A percentile compares a stretch with the other conserved stretches of the same genome.
Conservation (phyloP, 2,329 filamentous ascomycete genomes). For the Fusarium lateritium region DNA sequence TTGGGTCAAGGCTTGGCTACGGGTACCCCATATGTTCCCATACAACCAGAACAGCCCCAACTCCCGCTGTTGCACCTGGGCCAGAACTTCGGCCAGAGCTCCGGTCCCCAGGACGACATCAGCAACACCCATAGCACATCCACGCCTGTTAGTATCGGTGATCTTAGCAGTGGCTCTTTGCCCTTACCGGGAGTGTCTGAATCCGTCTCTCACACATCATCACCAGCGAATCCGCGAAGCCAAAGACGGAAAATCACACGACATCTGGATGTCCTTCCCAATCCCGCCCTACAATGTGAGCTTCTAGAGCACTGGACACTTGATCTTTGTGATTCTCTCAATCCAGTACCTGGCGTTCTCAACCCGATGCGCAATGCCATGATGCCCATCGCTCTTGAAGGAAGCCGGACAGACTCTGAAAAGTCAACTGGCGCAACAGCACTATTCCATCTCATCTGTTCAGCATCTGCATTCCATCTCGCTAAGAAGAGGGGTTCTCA, state of each 20-base stretch:
- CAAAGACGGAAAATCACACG: constrained; percentile 9
- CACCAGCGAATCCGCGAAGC: not conserved
- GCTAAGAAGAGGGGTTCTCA: constrained; percentile 28
- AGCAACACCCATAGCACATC: not conserved
- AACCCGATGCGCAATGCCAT: constrained; percentile 44
- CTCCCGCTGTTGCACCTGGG: constrained; percentile 6
- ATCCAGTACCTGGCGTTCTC: constrained; percentile 40
- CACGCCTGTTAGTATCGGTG: constrained; percentile 7
- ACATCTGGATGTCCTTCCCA: constrained; percentile 40
- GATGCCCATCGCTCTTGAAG: constrained; percentile 47
- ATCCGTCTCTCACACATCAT: not conserved
- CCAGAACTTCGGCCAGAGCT: not conserved
- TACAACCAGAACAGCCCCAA: not conserved
- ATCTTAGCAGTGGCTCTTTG: not conserved
- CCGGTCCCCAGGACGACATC: not conserved
- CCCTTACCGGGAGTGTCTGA: constrained; percentile 4
- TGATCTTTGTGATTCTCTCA: constrained; percentile 44
- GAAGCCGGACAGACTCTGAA: constrained; percentile 40
- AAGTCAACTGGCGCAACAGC: constrained; percentile 41
- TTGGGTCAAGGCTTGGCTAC: constrained; percentile 32
- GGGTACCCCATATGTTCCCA: constrained; percentile 8
- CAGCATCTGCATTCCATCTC: constrained; percentile 44
- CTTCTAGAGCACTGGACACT: constrained; percentile 45
- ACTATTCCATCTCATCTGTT: constrained; percentile 47
- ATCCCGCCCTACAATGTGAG: constrained; percentile 42